Evolutionary conservation across 1,284 basidiomycete species (phyloP).

Genomic region (Ceratobasidium sp.): DNA sequence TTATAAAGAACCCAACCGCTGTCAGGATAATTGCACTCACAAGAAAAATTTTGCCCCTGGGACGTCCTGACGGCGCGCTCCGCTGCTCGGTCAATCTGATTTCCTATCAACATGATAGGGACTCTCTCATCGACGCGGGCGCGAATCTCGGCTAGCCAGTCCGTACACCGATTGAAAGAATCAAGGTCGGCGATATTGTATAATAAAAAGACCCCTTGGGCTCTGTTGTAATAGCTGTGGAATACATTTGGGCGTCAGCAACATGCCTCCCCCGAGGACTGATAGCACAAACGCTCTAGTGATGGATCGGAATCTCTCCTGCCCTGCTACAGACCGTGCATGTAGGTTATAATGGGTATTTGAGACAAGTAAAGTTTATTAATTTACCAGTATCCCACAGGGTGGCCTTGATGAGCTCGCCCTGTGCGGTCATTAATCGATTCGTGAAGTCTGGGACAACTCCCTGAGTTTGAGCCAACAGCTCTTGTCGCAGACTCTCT

Average conservation of each 20-base stretch:
- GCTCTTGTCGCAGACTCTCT: neutral
- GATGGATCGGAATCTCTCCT: constrained; percentile 17
- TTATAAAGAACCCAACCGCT: neutral
- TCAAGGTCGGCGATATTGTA: constrained; percentile 15
- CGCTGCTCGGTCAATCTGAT: neutral
- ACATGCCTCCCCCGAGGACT: neutral
- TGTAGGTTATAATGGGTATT: neutral
- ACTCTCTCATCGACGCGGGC: neutral
- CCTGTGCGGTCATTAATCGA: constrained; percentile 23
- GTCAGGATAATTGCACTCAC: neutral
- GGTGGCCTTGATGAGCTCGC: constrained; percentile 13
- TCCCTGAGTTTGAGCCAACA: neutral
- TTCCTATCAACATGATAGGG: constrained; percentile 21
- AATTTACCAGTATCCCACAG: constrained; percentile 41
- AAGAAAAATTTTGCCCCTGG: constrained; percentile 1
- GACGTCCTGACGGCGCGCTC: constrained; percentile 1
- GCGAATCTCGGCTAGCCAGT: constrained; percentile 26
- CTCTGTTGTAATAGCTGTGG: constrained; percentile 2
- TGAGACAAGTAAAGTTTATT: neutral
- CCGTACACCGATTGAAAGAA: neutral
- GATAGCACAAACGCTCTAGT: constrained; percentile 5
- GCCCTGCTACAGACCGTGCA: constrained; percentile 3
- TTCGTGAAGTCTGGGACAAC: constrained; percentile 1
- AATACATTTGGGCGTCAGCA: neutral
- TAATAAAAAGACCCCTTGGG: constrained; percentile 10